phyloP scores from a whole-genome alignment of 305 asterid species.

The Solanum hybrid region DNA sequence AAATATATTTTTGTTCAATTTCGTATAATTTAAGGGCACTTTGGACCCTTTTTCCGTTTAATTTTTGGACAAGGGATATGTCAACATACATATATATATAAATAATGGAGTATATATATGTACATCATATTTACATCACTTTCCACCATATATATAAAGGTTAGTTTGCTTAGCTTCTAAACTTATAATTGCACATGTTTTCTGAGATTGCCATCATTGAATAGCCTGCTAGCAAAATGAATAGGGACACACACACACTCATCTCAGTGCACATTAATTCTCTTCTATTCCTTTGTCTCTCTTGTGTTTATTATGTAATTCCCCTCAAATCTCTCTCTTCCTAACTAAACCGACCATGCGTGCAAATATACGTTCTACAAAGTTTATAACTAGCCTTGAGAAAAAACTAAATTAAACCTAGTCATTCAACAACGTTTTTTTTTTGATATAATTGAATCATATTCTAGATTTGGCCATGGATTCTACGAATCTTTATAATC shows the following conservation, averaged over 20 bases:
- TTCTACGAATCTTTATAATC: constrained; percentile 16
- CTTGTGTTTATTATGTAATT: not conserved
- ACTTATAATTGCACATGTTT: not conserved
- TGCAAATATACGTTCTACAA: not conserved
- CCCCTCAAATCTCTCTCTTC: not conserved
- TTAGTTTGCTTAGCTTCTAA: not conserved
- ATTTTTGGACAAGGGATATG: not conserved
- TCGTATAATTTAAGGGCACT: not conserved
- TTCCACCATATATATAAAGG: not conserved
- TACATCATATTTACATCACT: constrained; percentile 2
- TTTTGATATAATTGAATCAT: not conserved
- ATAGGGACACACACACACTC: not conserved
- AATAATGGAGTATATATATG: not conserved
- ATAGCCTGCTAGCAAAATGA: not conserved
- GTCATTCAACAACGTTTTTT: not conserved
- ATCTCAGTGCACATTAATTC: not conserved
- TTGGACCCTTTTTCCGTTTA: not conserved
- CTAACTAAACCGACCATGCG: not conserved
- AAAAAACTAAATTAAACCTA: not conserved
- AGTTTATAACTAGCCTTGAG: not conserved
- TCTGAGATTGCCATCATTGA: not conserved
- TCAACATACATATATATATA: not conserved
- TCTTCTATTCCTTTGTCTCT: not conserved
- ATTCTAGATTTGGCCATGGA: constrained; percentile 12
- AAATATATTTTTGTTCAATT: not conserved